Base-by-base conservation (phyloP, 2,329 filamentous ascomycete genomes). In the Tolypocladium inflatum region DNA sequence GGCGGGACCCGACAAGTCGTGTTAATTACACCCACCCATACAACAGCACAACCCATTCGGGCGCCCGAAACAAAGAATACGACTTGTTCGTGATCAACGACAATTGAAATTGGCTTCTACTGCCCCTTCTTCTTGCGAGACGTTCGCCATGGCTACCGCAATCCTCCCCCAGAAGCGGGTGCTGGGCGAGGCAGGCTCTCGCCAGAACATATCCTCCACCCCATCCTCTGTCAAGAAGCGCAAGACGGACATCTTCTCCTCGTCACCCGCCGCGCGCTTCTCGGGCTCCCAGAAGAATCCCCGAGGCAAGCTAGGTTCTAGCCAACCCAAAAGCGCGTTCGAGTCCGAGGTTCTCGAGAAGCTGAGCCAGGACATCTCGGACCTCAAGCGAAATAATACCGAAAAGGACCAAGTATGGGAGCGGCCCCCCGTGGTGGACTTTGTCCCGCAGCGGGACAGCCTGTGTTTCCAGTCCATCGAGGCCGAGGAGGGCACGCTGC, bases 401-500 rank as follows among this genome's bases (percentile, higher is more conserved):
- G 94, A 99, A 70, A 95, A 87, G 71, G 93, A 97, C 71, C 94
- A 99, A 73, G 82, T 90, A 69, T 99, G 94, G 95, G 86, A 88
- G 53, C 79, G 82, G 1, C 82, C 82, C 7, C 78, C 80, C 0
- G 75, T 83, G 5, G 71, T 70, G n/a, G 71, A 76, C 57, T 84
- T 83, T 60, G 64, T 74, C 60, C 80, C 86, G 10, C 70, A 81
- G 56, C 84, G 75, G 41, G 85, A 94, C 63, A 86, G 76, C 63
- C 78, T 99, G n/a, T 85, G 83, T 63, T 97, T 99, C 69, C 94
- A 99, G 75, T 89, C 95, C 68, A 99, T 99, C 64, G 95, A 99
- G 68, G 88, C 86, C 1, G 92, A 97, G 69, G 93, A 99, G 71
- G 93, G 94, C 23, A 89, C 85, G 4, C 73, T 97, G 2, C 78